Percentiles rank a stretch among this genome's conserved stretches.
Conservation (phyloP, 257 asterid genomes). For the Lycium barbarum region DNA sequence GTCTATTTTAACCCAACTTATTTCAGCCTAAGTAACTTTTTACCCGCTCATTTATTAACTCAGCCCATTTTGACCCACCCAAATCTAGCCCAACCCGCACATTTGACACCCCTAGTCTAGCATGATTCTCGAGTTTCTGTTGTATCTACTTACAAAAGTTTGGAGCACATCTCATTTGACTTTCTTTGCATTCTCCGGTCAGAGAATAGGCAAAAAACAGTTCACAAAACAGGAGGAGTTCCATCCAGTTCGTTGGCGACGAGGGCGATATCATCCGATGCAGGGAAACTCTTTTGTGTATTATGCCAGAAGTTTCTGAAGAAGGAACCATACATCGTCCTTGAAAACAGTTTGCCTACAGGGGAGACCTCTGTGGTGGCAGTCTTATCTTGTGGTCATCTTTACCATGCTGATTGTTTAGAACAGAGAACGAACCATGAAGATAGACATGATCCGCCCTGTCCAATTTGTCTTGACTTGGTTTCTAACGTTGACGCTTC, state of each 20-base stretch:
- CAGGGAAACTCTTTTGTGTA: constrained; percentile 61
- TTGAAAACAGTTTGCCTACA: constrained; percentile 54
- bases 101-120: not conserved
- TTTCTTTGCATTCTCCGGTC: constrained; percentile 7
- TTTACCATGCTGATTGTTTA: constrained; percentile 86
- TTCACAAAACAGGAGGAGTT: constrained; percentile 12
- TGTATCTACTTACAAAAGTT: not conserved
- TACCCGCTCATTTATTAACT: too few relatives aligned
- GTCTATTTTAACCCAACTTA: too few relatives aligned
- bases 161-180: not conserved
- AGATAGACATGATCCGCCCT: constrained; percentile 37
- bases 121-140: not conserved
- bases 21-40: too few relatives aligned
- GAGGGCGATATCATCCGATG: constrained; percentile 46
- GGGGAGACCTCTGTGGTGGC: constrained; percentile 77
- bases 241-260: not conserved
- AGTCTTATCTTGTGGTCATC: constrained; percentile 86
- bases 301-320: constrained; percentile 71
- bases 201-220: not conserved
- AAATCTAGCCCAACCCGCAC: too few relatives aligned
- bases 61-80: too few relatives aligned
- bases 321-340: constrained; percentile 51
- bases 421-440: constrained; percentile 66
- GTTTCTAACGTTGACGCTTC: constrained; percentile 15
- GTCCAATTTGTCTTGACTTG: constrained; percentile 24